phyloP scores from a whole-genome alignment of 768 basidiomycete species.

The Auriscalpium microsporum region DNA sequence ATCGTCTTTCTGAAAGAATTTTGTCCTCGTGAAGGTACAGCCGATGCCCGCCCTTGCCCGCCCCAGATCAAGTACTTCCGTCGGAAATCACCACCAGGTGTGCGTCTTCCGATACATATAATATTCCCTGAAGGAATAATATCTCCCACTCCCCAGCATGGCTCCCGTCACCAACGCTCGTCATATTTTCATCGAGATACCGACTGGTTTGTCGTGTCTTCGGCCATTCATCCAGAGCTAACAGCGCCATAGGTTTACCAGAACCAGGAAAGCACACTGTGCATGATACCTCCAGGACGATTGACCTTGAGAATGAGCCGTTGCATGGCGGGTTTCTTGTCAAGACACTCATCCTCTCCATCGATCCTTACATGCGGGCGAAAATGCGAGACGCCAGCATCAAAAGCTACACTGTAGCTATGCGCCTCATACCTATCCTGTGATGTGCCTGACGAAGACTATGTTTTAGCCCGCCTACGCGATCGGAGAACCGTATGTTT shows the following conservation, averaged over 20 bases:
- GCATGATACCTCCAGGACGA: slow-evolving; percentile 3
- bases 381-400: slow-evolving; percentile 8
- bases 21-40: no score
- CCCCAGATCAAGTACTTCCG: no score
- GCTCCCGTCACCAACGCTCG: slow-evolving; percentile 5
- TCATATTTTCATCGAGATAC: slow-evolving; percentile 5
- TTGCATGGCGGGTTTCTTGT: slow-evolving; percentile 8
- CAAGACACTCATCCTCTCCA: slow-evolving; percentile 23
- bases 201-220: slow-evolving; percentile 1
- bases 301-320: slow-evolving; percentile 8
- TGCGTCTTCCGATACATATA: no score
- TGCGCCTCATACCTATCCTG: not conserved
- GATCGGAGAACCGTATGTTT: slow-evolving; percentile 21
- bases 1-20: no score
- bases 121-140: no score
- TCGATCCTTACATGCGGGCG: slow-evolving; percentile 31
- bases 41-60: no score
- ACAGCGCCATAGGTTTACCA: slow-evolving; percentile 9
- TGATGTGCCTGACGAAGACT: not conserved
- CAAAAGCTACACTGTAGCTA: not conserved
- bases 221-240: slow-evolving; percentile 1
- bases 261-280: slow-evolving; percentile 6
- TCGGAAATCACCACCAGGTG: no score
- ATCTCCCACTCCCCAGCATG: not conserved
- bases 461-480: slow-evolving; percentile 15